Evolutionary conservation across 2,329 filamentous ascomycete species (phyloP), one percentile per base, ranked within the genome.

Genomic region (Samsoniella hepiali): DNA sequence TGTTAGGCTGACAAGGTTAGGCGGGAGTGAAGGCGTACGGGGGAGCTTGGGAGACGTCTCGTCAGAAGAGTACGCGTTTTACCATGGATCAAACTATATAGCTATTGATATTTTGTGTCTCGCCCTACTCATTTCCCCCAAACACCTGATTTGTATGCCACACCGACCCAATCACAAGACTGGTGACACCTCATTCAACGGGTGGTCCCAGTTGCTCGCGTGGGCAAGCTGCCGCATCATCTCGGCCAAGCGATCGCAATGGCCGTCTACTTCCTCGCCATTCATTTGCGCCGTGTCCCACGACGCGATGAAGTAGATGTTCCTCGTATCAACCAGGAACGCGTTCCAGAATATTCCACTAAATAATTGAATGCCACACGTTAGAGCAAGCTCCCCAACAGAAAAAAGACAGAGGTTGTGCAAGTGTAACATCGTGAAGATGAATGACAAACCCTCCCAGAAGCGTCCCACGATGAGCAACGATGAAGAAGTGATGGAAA

Each of bases 251-350:
- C 27, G 34, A 9, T 75, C 71, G 22, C 74, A 76, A 59, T 72
- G 65, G 0, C 45, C 65, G 29, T 77, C 72, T 0, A 77, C 67
- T 53, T 77, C 71, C 10, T 56, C 63, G 3, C 68, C 69, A 34
- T 72, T 75, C 71, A 77, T 68, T 67, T 77, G 76, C 1, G 76
- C 74, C n/a, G 76, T 77, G 50, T 77, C 76, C 76, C 76, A 77
- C 1, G 75, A 75, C 5, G 73, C 75, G 53, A 77, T 68, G 60
- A 76, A 75, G 49, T 75, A 71, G 44, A 78, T 45, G 50, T 72
- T 73, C 5, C 68, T 67, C 0, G 67, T 63, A 60, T 76, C 72
- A 13, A 75, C 57, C 72, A 73, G 73, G 62, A 76, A 77, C 1
- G 75, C 75, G 45, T 75, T 77, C 76, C 76, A 78, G 62, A 74